phyloP scores from a whole-genome alignment of 352 stramenopile genomes.

The Aphanomyces invadans region DNA sequence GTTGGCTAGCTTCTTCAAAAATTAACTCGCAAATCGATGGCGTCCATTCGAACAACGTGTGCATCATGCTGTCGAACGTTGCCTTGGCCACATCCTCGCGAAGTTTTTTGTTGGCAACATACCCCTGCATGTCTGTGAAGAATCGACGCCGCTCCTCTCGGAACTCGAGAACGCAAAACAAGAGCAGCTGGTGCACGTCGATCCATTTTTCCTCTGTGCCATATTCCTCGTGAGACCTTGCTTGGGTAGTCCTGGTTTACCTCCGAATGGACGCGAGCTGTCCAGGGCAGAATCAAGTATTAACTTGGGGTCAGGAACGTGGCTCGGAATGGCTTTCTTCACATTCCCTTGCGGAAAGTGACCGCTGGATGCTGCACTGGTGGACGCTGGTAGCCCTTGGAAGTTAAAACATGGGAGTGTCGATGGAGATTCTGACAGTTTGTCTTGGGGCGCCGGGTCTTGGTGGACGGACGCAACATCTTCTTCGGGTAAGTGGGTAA shows the following conservation, averaged over 20 bases:
- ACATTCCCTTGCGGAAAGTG: constrained; percentile 8
- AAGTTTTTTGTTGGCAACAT: background rate
- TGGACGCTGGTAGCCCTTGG: background rate
- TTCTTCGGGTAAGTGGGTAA: background rate
- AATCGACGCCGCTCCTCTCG: constrained; percentile 17
- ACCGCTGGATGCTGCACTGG: background rate
- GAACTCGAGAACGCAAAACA: constrained; percentile 19
- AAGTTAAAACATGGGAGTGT: constrained; percentile 7
- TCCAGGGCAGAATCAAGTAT: background rate
- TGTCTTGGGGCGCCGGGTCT: background rate
- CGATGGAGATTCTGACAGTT: too few species aligned
- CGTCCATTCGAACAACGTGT: background rate
- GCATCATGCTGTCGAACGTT: background rate
- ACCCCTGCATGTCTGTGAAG: constrained; percentile 1
- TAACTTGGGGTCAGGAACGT: background rate
- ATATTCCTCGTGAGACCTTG: background rate
- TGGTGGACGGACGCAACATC: background rate
- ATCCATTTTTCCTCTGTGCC: constrained; percentile 5
- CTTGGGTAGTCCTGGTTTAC: background rate
- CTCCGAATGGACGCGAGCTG: background rate
- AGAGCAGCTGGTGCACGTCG: constrained; percentile 12
- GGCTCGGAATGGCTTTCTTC: background rate
- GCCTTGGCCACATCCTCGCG: background rate
- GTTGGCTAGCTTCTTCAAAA: constrained; percentile 11
- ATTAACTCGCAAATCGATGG: background rate